Conservation (phyloP, 2,329 filamentous ascomycete genomes). For the Coniochaeta prunicola region DNA sequence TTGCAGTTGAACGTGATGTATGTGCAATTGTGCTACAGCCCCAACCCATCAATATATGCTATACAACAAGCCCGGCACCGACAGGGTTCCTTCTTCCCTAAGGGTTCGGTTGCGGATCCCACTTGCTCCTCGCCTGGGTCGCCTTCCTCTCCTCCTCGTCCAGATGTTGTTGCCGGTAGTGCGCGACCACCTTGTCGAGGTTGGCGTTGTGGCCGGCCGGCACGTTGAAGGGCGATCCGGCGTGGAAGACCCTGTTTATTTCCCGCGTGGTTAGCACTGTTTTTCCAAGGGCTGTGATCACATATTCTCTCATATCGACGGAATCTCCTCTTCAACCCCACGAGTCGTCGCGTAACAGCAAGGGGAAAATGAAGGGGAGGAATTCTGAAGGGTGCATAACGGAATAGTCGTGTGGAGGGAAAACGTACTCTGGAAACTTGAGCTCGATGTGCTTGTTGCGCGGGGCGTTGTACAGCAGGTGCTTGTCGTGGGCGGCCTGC, state of each 20-base stretch:
- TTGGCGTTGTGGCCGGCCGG: constrained; percentile 47
- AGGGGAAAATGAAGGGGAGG: no score
- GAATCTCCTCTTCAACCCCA: no score
- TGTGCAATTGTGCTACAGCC: not conserved
- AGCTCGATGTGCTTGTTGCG: constrained; percentile 43
- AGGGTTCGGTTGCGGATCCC: constrained; percentile 24
- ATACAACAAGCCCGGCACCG: not conserved
- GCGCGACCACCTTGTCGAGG: constrained; percentile 48
- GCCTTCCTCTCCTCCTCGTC: constrained; percentile 49
- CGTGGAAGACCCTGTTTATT: constrained; percentile 24
- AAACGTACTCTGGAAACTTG: constrained; percentile 50
- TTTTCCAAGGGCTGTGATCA: not conserved
- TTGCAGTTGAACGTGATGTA: not conserved
- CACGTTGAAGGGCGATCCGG: constrained; percentile 44
- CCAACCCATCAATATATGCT: not conserved
- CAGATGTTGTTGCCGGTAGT: constrained; percentile 47
- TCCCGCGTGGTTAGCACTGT: not conserved
- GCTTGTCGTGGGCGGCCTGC: constrained; percentile 51
- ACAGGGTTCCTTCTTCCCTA: not conserved
- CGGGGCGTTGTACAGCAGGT: constrained; percentile 41
- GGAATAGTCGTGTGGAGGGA: not conserved
- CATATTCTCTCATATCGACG: not conserved
- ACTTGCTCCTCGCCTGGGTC: constrained; percentile 27
- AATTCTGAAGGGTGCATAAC: no score
- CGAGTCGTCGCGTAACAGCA: no score